Base-by-base conservation (phyloP, 768 basidiomycete species). In the Kwoniella europaea region DNA sequence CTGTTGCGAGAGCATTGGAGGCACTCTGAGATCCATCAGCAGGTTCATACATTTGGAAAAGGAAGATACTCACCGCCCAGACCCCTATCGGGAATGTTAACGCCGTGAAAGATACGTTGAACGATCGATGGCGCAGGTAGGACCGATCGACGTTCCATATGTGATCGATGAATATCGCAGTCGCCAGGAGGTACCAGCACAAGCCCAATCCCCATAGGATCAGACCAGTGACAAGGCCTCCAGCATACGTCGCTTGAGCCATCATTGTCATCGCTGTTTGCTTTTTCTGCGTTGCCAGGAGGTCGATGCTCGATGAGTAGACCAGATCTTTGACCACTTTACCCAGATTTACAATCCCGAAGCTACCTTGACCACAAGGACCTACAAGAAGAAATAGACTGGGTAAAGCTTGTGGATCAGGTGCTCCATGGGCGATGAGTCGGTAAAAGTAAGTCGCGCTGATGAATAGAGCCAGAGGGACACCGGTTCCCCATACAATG, bases 341-440 rank as follows among this genome's bases (percentile, higher is more conserved):
- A 27, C 82, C 78, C 24, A 83, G 70, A 13, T 74, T 65, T 42
- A 83, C 68, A 65, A 82, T 78, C 1, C 77, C 82, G 68, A 79
- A 81, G 4, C 71, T 89, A 10, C 89, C 87, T 77, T 92, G 91
- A 24, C 89, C 91, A 64, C 87, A 87, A 0, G 91, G 90, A 3
- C 92, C 92, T 2, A 92, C 82, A 0, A 91, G 90, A n/a, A 92
- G 85, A 81, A 92, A 92, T 4, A 88, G 85, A 5, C 89, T 62
- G 0, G 73, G 71, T n/a, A 80, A 44, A 1, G 73, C 68, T 42
- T 15, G 69, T 0, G 73, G 29, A 3, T 50, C 24, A 1, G 79
- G 79, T 16, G 74, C 12, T 7, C 77, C 77, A 15, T 29, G 20
- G 10, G 88, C 71, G 65, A 90, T 86, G 10, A 90, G 85, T 9